phyloP scores from a whole-genome alignment of 805 yeast genomes.

The Kuraishia hungarica region DNA sequence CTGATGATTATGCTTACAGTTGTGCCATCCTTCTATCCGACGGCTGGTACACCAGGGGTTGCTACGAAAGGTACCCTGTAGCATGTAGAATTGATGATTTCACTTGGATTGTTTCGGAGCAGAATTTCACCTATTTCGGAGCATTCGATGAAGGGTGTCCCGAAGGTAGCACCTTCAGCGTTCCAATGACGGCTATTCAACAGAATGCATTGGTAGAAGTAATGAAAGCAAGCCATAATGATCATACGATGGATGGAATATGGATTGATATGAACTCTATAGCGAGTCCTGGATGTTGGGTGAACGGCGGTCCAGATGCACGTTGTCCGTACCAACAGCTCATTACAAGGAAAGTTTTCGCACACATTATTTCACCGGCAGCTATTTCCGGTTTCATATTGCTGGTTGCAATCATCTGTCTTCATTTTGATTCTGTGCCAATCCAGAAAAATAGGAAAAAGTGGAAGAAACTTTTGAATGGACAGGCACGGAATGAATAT shows the following conservation, averaged over 20 bases:
- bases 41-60: slow-evolving; percentile 33
- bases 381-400: slow-evolving; percentile 46
- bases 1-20: slow-evolving; percentile 21
- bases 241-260: slow-evolving; percentile 26
- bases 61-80: slow-evolving; percentile 34
- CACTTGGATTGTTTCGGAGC: slow-evolving; percentile 32
- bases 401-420: slow-evolving; percentile 38
- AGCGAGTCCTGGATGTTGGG: slow-evolving; percentile 72
- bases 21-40: slow-evolving; percentile 29
- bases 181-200: slow-evolving; percentile 44
- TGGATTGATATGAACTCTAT: slow-evolving; percentile 86
- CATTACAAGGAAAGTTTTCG: slow-evolving; percentile 46
- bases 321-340: slow-evolving; percentile 68
- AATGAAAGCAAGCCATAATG: slow-evolving; percentile 7
- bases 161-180: slow-evolving; percentile 24
- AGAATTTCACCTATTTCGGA: slow-evolving; percentile 34
- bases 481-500: slow-evolving; percentile 52
- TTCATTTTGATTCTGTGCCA: slow-evolving; percentile 57
- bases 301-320: slow-evolving; percentile 70
- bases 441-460: slow-evolving; percentile 60
- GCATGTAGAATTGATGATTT: slow-evolving; percentile 48
- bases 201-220: slow-evolving; percentile 20
- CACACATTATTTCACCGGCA: slow-evolving; percentile 60
- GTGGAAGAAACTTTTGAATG: slow-evolving; percentile 51
- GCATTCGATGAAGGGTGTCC: slow-evolving; percentile 27